These are phyloP conservation scores for Pholiota molesta DNA, from an alignment of 768 basidiomycete species.

Conservation along the genomic window DNA sequence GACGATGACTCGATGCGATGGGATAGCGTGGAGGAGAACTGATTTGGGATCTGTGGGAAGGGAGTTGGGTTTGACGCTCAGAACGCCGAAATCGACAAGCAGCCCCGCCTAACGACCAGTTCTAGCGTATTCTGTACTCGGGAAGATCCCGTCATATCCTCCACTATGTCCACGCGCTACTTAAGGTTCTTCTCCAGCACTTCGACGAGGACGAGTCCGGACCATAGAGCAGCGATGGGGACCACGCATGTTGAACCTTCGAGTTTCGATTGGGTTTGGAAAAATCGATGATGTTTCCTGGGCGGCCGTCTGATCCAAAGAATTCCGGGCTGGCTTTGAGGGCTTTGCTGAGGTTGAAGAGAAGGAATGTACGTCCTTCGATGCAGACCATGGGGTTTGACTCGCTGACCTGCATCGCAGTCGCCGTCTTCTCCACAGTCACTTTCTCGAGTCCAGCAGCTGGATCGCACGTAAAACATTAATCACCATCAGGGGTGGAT, in stretches of 20 bases:
- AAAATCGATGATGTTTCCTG: conserved; percentile 85
- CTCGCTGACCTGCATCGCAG: conserved; percentile 78
- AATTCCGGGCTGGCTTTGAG: conserved; percentile 64
- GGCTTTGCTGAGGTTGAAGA: conserved; percentile 73
- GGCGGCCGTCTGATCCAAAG: conserved; percentile 76
- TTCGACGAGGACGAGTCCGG: conserved; percentile 80
- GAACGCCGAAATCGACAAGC: conserved; percentile 80
- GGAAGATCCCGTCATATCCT: conserved; percentile 91
- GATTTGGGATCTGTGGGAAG: conserved; percentile 54
- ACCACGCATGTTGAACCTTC: conserved; percentile 48
- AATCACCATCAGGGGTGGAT: not conserved
- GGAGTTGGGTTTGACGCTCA: conserved; percentile 62
- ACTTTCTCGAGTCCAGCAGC: conserved; percentile 72
- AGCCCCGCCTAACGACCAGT: conserved; percentile 68
- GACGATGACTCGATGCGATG: conserved; percentile 88
- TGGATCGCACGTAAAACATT: conserved; percentile 28
- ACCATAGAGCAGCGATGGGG: conserved; percentile 80
- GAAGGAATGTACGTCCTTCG: conserved; percentile 80
- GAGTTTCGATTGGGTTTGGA: conserved; percentile 55
- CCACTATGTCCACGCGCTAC: conserved; percentile 82
- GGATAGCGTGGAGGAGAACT: conserved; percentile 62
- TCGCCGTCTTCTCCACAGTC: conserved; percentile 57
- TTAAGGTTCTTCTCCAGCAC: conserved; percentile 75
- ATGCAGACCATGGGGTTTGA: conserved; percentile 92
- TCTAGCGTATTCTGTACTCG: conserved; percentile 71